These are phyloP conservation scores for Fusarium mundagurra DNA, from an alignment of 2,329 filamentous ascomycete genomes.

Conservation along the genomic window DNA sequence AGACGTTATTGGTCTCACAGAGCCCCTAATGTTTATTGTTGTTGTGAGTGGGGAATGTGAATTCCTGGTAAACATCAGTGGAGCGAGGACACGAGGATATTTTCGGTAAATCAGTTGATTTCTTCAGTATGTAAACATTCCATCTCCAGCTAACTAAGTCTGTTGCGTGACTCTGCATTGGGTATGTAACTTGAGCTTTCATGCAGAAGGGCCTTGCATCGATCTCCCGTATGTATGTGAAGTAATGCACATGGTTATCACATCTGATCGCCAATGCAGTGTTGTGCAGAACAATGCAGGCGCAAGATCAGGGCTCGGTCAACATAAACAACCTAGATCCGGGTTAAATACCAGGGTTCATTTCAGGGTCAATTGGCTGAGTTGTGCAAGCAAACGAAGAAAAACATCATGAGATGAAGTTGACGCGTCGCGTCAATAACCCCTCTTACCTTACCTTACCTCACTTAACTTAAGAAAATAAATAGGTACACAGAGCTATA, in stretches of 20 bases:
- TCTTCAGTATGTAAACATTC: conserved; percentile 15
- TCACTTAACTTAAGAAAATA: conserved; percentile 6
- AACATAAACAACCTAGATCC: conserved; percentile 20
- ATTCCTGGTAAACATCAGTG: not conserved
- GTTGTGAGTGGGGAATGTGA: conserved; percentile 16
- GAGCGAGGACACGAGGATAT: not conserved
- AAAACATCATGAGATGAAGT: conserved; percentile 31
- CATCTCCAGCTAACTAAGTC: not conserved
- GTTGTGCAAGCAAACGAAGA: not conserved
- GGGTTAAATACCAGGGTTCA: not conserved
- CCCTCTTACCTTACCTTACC: conserved; percentile 21
- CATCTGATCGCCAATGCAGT: conserved; percentile 42
- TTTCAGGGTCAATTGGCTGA: conserved; percentile 7
- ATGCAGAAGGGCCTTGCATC: conserved; percentile 40
- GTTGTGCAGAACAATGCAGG: conserved; percentile 40
- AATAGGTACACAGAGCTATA: not conserved
- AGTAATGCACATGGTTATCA: conserved; percentile 30
- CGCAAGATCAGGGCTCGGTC: conserved; percentile 15
- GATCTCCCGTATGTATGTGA: conserved; percentile 35
- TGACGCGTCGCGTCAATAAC: conserved; percentile 28
- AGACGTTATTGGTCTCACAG: conserved; percentile 33
- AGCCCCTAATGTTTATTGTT: conserved; percentile 16
- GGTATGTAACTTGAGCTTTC: conserved; percentile 26
- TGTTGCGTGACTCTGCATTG: conserved; percentile 8
- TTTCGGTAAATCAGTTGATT: conserved; percentile 5